Base-by-base conservation (phyloP, 306 rosid species). In the Arachis stenosperma region DNA sequence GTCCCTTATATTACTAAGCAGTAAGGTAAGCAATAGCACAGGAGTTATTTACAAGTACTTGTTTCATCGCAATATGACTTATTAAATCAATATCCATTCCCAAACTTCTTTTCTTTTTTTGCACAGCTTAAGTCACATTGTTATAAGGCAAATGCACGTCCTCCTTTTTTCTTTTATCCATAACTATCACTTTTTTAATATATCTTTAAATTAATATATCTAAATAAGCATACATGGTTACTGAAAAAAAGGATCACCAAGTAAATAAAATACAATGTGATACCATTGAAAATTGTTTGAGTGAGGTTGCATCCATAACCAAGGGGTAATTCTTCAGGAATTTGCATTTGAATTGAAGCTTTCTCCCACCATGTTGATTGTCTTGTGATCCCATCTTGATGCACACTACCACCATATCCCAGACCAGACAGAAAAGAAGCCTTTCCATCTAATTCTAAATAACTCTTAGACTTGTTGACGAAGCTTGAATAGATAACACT, bases 231-330 rank as follows among this genome's bases (percentile, higher is more conserved):
- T 52, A 52, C 41, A 7, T 62, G 54, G 7, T 62, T 22, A 22
- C 27, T 22, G 27, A 22, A 22, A 22, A 22, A 40, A 6, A 27
- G 40, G 17, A 48, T 50, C n/a, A 33, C 8, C 15, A 60, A 72
- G 9, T 52, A 22, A 48, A 36, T 15, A 17, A 59, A n/a, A 60
- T 37, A 17, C 58, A 46, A 68, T 39, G 55, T 17, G 44, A 70
- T 69, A 89, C 98, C 95, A 72, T 92, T 92, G 72, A 92, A 90
- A 67, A 92, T 71, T 40, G 98, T 92, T 81, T 92, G 95, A 71
- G 90, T 87, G 75, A 92, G 79, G 82, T 82, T 90, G 75, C 96
- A 92, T 9, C 90, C 96, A 65, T 80, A 84, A 47, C 71, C 83
- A 87, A 75, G n/a, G 3, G 95, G 82, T 4, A 82, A 47, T 81